Conservation (phyloP, 1,284 basidiomycete species). For the Grifola frondosa region DNA sequence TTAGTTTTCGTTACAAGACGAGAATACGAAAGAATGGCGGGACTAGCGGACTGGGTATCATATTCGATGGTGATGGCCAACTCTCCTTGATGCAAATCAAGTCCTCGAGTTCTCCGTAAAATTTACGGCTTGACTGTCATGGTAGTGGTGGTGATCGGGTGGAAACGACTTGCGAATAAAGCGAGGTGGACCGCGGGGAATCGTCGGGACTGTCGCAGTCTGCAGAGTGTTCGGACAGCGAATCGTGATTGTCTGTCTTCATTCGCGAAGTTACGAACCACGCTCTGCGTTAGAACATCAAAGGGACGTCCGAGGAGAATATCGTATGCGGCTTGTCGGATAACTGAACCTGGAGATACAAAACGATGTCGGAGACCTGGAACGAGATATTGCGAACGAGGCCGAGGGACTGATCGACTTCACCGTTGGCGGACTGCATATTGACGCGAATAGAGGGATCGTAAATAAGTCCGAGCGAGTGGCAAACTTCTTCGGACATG, state of each 20-base stretch:
- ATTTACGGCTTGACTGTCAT: no score
- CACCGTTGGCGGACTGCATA: conserved; percentile 29
- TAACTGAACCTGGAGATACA: conserved; percentile 27
- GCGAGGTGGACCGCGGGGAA: conserved; percentile 8
- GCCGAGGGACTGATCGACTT: conserved; percentile 22
- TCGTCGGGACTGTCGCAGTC: conserved; percentile 23
- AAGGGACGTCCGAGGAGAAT: conserved; percentile 36
- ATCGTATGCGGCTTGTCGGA: conserved; percentile 30
- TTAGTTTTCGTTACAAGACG: no score
- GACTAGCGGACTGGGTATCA: no score
- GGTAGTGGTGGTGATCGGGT: no score
- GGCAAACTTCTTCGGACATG: conserved; percentile 23
- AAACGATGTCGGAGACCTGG: conserved; percentile 8
- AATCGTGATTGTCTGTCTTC: conserved; percentile 25
- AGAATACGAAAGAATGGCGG: no score
- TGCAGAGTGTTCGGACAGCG: conserved; percentile 25
- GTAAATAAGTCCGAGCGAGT: conserved; percentile 18
- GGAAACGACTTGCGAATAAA: background rate
- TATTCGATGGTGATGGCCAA: no score
- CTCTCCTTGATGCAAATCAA: no score
- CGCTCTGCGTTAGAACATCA: conserved; percentile 29
- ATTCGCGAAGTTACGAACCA: conserved; percentile 22
- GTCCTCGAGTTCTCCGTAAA: no score
- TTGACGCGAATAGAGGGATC: conserved; percentile 18
- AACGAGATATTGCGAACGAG: conserved; percentile 25